These are phyloP conservation scores for Acanthamoeba lenticulata DNA, from an alignment of 208 protist genomes.

Conservation along the genomic window DNA sequence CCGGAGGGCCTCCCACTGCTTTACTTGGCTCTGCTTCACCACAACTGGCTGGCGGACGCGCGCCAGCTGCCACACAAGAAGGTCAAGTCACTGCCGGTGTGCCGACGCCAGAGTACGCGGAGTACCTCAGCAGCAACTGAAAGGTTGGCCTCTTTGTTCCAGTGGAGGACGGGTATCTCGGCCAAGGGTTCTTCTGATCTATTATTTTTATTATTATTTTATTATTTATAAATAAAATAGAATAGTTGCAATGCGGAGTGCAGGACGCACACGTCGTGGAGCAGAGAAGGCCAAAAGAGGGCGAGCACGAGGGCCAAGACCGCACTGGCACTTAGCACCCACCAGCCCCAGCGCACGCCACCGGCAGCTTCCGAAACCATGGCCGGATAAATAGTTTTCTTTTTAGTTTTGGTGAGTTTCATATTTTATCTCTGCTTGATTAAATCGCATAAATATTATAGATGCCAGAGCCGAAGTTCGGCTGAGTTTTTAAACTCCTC, in stretches of 20 bases:
- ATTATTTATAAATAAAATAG: background rate
- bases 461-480: too few species aligned
- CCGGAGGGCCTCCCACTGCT: background rate
- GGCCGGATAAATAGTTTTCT: too few species aligned
- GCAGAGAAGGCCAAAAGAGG: too few species aligned
- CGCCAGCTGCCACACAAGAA: background rate
- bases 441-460: background rate
- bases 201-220: background rate
- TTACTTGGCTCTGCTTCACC: background rate
- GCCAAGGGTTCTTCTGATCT: background rate
- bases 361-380: too few species aligned
- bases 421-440: too few species aligned
- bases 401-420: too few species aligned
- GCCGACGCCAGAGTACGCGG: background rate
- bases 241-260: too few species aligned
- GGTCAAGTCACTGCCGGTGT: background rate
- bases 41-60: background rate
- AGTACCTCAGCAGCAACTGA: background rate
- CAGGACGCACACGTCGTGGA: too few species aligned
- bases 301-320: too few species aligned
- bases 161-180: background rate
- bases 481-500: too few species aligned
- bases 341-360: too few species aligned
- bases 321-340: too few species aligned
- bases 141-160: background rate